Conservation (phyloP, 495 filamentous ascomycete species). For the Hypoxylon fragiforme region DNA sequence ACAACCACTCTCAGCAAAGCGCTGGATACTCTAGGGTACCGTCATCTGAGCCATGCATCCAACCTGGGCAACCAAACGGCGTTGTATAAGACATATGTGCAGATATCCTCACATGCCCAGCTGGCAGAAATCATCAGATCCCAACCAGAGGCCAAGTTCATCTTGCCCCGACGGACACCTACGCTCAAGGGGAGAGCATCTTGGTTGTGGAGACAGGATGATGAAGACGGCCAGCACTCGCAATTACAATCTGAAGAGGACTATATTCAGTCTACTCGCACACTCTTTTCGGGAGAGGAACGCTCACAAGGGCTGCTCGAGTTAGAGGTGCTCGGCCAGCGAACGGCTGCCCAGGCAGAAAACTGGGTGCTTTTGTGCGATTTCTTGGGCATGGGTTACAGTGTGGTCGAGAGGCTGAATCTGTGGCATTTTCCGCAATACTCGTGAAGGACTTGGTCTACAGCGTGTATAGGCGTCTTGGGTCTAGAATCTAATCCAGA, state of each 20-base stretch:
- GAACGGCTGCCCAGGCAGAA: slow-evolving; percentile 32
- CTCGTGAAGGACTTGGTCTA: background rate
- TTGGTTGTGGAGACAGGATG: background rate
- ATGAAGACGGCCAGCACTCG: background rate
- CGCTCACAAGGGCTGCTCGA: slow-evolving; percentile 13
- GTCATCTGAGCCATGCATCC: background rate
- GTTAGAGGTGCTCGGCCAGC: slow-evolving; percentile 28
- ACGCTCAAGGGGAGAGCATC: background rate
- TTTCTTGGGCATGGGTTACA: slow-evolving; percentile 39
- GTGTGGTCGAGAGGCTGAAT: slow-evolving; percentile 34
- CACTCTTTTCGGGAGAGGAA: slow-evolving; percentile 13
- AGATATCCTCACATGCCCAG: slow-evolving; percentile 19
- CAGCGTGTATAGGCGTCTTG: background rate
- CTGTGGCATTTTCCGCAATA: slow-evolving; percentile 38
- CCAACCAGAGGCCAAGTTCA: slow-evolving; percentile 32
- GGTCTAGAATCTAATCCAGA: no score
- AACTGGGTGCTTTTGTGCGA: slow-evolving; percentile 39
- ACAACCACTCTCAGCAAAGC: slow-evolving; percentile 25
- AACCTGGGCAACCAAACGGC: background rate
- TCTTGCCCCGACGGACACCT: slow-evolving; percentile 14
- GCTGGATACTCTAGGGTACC: slow-evolving; percentile 33
- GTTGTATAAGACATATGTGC: slow-evolving; percentile 23
- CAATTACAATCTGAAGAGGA: slow-evolving; percentile 4
- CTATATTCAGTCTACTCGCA: background rate
- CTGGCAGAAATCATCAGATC: slow-evolving; percentile 21